These are phyloP conservation scores for Butyriboletus loyo DNA, from an alignment of 768 basidiomycete species.

Conservation along the genomic window DNA sequence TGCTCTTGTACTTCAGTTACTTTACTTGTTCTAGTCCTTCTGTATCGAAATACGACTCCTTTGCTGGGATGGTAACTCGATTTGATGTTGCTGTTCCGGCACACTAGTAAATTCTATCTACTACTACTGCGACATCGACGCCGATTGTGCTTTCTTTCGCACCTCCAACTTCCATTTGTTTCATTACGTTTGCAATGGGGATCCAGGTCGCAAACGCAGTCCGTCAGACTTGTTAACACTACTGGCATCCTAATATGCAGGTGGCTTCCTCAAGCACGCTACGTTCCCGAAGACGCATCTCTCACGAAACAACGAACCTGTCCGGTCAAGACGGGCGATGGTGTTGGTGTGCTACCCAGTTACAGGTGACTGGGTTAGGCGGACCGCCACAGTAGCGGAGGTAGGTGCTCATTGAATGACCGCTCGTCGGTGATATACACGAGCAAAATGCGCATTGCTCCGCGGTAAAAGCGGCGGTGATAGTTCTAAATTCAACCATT, in stretches of 20 bases:
- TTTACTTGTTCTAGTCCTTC: too few species aligned
- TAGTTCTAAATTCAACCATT: constrained; percentile 99
- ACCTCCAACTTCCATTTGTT: background rate
- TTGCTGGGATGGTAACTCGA: too few species aligned
- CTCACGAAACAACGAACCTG: constrained; percentile 7
- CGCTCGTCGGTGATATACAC: constrained; percentile 96
- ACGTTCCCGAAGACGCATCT: constrained; percentile 2
- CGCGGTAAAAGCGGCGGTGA: constrained; percentile 98
- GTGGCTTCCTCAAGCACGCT: constrained; percentile 4
- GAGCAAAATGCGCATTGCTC: constrained; percentile 96
- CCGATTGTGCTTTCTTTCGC: background rate
- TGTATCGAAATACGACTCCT: too few species aligned
- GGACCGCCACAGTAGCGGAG: constrained; percentile 14
- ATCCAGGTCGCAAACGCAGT: constrained; percentile 7
- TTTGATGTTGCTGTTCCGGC: too few species aligned
- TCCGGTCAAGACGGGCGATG: constrained; percentile 26
- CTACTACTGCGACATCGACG: too few species aligned
- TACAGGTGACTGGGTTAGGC: background rate
- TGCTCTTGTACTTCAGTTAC: constrained; percentile 20
- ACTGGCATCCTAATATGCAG: constrained; percentile 1
- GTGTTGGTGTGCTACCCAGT: constrained; percentile 93
- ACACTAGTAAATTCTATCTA: too few species aligned
- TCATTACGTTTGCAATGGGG: constrained; percentile 16
- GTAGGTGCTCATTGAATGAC: constrained; percentile 78
- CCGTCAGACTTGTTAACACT: constrained; percentile 6